Conservation (phyloP, 2,329 filamentous ascomycete genomes). For the Cladosporium velox region DNA sequence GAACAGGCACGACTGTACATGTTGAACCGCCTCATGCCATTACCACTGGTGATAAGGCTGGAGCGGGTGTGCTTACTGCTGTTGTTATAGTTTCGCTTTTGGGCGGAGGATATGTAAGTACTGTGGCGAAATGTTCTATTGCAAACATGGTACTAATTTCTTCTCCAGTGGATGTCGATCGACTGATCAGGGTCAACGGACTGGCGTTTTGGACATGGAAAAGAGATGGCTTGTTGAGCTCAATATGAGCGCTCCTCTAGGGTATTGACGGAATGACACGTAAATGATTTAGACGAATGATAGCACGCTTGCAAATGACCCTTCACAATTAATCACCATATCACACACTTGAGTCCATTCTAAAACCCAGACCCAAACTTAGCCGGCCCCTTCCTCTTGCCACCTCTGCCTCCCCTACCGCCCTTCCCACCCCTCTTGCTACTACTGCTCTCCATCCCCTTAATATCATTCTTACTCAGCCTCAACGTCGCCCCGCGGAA, state of each 20-base stretch:
- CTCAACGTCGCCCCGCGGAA: constrained; percentile 78
- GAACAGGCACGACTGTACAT: constrained; percentile 37
- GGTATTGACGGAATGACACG: constrained; percentile 1
- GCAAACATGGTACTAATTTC: background rate
- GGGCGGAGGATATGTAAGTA: constrained; percentile 20
- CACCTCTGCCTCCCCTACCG: constrained; percentile 1
- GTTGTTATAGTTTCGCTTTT: constrained; percentile 46
- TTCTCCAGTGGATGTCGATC: constrained; percentile 16
- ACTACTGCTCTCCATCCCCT: constrained; percentile 57
- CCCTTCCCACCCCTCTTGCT: constrained; percentile 11
- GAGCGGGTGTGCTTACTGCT: constrained; percentile 66
- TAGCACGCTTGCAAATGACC: constrained; percentile 10
- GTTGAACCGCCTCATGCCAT: constrained; percentile 38
- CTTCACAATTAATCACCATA: background rate
- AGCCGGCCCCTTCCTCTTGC: constrained; percentile 7
- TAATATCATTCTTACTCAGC: constrained; percentile 76
- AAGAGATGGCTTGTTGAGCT: background rate
- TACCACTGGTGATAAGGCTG: constrained; percentile 63
- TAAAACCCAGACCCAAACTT: constrained; percentile 19
- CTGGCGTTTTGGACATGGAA: constrained; percentile 10
- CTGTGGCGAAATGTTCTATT: background rate
- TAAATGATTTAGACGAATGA: constrained; percentile 11
- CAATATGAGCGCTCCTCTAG: too few species aligned
- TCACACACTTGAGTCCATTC: background rate
- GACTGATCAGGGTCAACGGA: background rate